These are phyloP conservation scores for Chaetoceros tenuissimus DNA, from an alignment of 108 stramenopile genomes.

Conservation along the genomic window DNA sequence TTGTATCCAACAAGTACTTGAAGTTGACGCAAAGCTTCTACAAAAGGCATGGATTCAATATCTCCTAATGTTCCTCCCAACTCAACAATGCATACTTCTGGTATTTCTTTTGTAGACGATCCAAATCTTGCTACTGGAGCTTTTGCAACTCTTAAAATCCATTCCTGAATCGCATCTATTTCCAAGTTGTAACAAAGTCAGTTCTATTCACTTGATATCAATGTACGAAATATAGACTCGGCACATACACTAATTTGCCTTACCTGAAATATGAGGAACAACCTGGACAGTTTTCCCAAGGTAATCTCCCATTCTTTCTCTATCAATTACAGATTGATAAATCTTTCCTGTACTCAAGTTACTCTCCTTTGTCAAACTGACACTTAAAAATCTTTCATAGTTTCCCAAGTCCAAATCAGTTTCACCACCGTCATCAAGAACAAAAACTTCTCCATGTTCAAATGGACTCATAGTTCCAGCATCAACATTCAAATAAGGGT, in stretches of 20 bases:
- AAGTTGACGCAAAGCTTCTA: conserved; percentile 44
- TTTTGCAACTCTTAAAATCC: conserved; percentile 82
- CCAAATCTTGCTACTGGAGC: conserved; percentile 46
- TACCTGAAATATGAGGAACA: conserved; percentile 67
- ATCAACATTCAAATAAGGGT: conserved; percentile 86
- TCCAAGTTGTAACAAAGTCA: too few species aligned
- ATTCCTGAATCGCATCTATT: conserved; percentile 82
- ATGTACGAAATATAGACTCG: background rate
- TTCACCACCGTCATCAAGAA: conserved; percentile 86
- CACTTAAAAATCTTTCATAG: conserved; percentile 82
- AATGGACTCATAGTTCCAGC: conserved; percentile 89
- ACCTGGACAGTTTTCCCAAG: conserved; percentile 90
- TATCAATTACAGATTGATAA: conserved; percentile 73
- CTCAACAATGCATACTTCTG: conserved; percentile 81
- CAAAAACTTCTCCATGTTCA: conserved; percentile 79
- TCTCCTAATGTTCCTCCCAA: conserved; percentile 85
- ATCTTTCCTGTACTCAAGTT: conserved; percentile 93
- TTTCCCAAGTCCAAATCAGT: conserved; percentile 89
- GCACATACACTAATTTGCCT: too few species aligned
- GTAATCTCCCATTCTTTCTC: conserved; percentile 83
- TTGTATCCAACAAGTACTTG: conserved; percentile 50
- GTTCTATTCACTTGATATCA: too few species aligned
- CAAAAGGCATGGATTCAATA: conserved; percentile 63
- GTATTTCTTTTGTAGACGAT: conserved; percentile 36
- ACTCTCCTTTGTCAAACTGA: conserved; percentile 68